A percentile compares a stretch with the other conserved stretches of the same genome.
Conservation (phyloP, 129 eudicot genomes). For the Lactuca sativa region DNA sequence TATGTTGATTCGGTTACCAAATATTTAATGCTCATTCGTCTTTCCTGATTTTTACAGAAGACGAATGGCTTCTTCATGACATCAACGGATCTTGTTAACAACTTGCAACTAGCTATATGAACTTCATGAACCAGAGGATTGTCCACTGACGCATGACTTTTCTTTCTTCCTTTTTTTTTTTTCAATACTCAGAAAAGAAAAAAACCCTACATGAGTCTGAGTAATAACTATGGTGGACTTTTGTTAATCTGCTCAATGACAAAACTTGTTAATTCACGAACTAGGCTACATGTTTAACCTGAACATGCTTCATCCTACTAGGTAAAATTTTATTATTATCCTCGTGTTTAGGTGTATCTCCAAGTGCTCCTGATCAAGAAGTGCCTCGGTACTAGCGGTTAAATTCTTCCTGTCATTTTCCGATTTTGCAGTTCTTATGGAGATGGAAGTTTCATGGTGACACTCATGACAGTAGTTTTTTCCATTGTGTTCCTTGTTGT, state of each 20-base stretch:
- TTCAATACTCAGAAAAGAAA: too few species aligned
- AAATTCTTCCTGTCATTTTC: not conserved
- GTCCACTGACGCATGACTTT: not conserved
- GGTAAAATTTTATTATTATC: not conserved
- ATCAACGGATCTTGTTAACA: constrained; percentile 28
- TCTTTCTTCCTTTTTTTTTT: not conserved
- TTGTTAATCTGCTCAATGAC: not conserved
- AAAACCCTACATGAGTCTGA: too few species aligned
- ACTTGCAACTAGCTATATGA: constrained; percentile 20
- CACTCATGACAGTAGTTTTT: not conserved
- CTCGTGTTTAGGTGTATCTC: not conserved
- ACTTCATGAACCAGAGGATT: constrained; percentile 1
- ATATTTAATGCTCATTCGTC: not conserved
- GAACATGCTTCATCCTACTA: not conserved
- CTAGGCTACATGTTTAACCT: not conserved
- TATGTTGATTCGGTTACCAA: not conserved
- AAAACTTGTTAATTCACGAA: not conserved
- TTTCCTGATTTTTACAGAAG: constrained; percentile 24
- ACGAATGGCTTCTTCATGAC: constrained; percentile 16
- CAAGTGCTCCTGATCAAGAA: constrained; percentile 4
- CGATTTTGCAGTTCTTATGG: not conserved
- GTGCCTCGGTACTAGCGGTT: not conserved
- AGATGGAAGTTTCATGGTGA: not conserved
- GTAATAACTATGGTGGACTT: not conserved
- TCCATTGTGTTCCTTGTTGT: constrained; percentile 2